These are phyloP conservation scores for Talaromyces ruber DNA, from an alignment of 495 filamentous ascomycete species.

Conservation along the genomic window DNA sequence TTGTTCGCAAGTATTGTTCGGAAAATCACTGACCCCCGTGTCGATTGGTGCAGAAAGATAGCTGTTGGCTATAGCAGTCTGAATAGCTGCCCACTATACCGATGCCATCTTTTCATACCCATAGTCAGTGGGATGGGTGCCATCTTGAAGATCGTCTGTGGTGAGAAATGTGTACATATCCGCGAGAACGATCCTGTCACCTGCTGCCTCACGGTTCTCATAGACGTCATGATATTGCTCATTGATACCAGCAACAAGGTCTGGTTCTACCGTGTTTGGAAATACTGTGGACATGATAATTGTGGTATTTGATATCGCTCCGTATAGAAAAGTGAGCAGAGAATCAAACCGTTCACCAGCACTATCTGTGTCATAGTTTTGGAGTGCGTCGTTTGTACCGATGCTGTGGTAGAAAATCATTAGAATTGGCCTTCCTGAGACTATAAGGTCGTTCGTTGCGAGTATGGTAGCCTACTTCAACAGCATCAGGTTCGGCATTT, in stretches of 20 bases:
- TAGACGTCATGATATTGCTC: neutral
- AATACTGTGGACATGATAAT: neutral
- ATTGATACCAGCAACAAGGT: neutral
- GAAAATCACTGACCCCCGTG: neutral
- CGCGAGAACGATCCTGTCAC: neutral
- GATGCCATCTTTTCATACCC: conserved; percentile 39
- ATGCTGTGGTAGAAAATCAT: neutral
- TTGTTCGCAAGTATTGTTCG: neutral
- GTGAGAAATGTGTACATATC: neutral
- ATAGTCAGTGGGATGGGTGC: conserved; percentile 29
- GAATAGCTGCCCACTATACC: conserved; percentile 24
- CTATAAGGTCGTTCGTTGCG: neutral
- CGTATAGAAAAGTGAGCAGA: neutral
- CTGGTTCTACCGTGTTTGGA: neutral
- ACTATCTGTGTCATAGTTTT: neutral
- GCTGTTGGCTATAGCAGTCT: conserved; percentile 8
- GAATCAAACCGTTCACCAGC: neutral
- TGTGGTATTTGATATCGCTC: neutral
- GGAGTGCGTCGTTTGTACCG: neutral
- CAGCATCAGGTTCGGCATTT: neutral
- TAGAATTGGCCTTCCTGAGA: no score
- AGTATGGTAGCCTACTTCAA: neutral
- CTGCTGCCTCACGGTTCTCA: neutral
- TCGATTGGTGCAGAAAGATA: neutral
- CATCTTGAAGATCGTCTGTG: conserved; percentile 12